Evolutionary conservation across 1,284 basidiomycete genomes (phyloP).

Genomic region (Moesziomyces aphidis): DNA sequence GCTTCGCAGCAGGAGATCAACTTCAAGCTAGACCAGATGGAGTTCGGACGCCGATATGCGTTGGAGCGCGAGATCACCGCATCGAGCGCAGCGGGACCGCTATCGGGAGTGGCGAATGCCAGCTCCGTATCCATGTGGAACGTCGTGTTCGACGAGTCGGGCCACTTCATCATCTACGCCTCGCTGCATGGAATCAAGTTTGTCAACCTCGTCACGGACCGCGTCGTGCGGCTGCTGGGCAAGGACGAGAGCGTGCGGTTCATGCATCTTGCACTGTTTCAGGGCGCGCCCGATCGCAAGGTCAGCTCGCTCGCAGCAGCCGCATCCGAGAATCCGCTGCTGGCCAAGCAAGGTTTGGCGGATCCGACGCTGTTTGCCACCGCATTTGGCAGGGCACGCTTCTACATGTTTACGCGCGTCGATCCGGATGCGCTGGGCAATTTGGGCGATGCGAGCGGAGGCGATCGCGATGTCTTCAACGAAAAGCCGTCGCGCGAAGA

Average conservation of each 20-base stretch:
- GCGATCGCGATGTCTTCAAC: conserved; percentile 97
- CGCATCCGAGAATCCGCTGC: conserved; percentile 92
- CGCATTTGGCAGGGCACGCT: conserved; percentile 91
- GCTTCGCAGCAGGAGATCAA: conserved; percentile 66
- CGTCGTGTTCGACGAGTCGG: conserved; percentile 95
- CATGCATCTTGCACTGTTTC: conserved; percentile 88
- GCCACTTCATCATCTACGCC: conserved; percentile 91
- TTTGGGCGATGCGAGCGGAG: conserved; percentile 72
- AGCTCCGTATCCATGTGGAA: conserved; percentile 67
- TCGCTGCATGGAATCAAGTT: conserved; percentile 96
- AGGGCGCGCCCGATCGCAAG: conserved; percentile 89
- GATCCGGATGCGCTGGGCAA: conserved; percentile 72
- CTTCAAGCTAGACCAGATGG: conserved; percentile 97
- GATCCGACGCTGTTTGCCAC: conserved; percentile 95
- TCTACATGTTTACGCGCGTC: conserved; percentile 94
- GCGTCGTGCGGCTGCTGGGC: conserved; percentile 87
- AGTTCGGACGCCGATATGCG: conserved; percentile 95
- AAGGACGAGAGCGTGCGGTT: conserved; percentile 95
- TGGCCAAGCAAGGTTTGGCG: conserved; percentile 75
- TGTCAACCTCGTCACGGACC: conserved; percentile 92
- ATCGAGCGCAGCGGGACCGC: conserved; percentile 70
- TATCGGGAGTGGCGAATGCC: conserved; percentile 69
- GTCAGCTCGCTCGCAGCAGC: conserved; percentile 85
- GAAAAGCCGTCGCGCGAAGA: conserved; percentile 97
- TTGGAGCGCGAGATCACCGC: conserved; percentile 90